phyloP scores from a whole-genome alignment of 176 grass and related monocot genomes.

The Juncus effusus region DNA sequence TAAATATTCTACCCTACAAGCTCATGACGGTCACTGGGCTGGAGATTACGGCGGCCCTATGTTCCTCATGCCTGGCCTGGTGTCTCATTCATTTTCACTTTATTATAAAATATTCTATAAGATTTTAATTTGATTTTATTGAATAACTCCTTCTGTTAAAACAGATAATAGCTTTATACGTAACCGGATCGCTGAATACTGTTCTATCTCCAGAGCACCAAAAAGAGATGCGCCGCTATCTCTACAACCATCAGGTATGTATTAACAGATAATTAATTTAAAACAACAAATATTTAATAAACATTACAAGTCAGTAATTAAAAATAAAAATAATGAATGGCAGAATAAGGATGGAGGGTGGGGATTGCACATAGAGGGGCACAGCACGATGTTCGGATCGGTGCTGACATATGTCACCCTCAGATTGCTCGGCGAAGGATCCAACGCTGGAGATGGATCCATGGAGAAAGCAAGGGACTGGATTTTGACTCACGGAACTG shows the following conservation, averaged over 20 bases:
- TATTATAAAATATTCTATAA: not conserved
- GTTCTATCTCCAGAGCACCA: slow-evolving; percentile 63
- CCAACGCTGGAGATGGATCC: slow-evolving; percentile 59
- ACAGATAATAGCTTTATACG: slow-evolving; percentile 72
- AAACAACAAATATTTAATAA: not conserved
- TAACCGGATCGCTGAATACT: slow-evolving; percentile 59
- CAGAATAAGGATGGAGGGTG: slow-evolving; percentile 95
- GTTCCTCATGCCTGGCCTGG: slow-evolving; percentile 63
- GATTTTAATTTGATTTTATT: slow-evolving; percentile 8
- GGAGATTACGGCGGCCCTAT: slow-evolving; percentile 52
- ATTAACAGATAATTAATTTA: not conserved
- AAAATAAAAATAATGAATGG: not conserved
- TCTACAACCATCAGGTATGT: slow-evolving; percentile 84
- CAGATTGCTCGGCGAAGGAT: slow-evolving; percentile 77
- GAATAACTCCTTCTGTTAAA: slow-evolving; percentile 13
- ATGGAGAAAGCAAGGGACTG: slow-evolving; percentile 81
- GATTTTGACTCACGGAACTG: slow-evolving; percentile 87
- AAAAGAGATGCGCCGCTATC: slow-evolving; percentile 73
- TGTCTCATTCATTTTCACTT: not conserved
- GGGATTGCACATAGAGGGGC: slow-evolving; percentile 88
- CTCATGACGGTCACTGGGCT: slow-evolving; percentile 45
- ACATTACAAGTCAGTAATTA: slow-evolving; percentile 11
- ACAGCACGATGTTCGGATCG: slow-evolving; percentile 95
- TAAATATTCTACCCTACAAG: slow-evolving; percentile 38
- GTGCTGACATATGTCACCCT: slow-evolving; percentile 72